phyloP scores from a whole-genome alignment of 139 green algal species.

The Chlamydomonas schloesseri region DNA sequence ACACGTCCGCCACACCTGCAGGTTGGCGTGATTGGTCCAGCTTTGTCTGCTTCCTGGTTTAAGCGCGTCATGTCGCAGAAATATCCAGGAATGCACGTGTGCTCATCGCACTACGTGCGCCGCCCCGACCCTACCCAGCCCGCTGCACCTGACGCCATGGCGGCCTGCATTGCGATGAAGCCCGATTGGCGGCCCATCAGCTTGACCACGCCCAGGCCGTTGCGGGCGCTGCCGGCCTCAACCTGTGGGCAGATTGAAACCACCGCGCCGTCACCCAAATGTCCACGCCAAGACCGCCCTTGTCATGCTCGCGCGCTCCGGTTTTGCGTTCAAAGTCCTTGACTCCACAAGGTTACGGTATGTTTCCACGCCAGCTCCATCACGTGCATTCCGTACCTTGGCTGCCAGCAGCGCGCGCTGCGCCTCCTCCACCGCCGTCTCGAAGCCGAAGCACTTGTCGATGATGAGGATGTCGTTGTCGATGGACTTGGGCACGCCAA shows the following conservation, averaged over 20 bases:
- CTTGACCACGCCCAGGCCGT: constrained; percentile 88
- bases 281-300: too few relatives aligned
- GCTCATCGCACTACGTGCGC: too few relatives aligned
- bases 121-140: too few relatives aligned
- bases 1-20: constrained; percentile 91
- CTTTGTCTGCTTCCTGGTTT: too few relatives aligned
- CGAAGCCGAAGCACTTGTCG: constrained; percentile 82
- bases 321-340: too few relatives aligned
- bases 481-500: constrained; percentile 98
- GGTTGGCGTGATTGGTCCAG: too few relatives aligned
- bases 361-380: too few relatives aligned
- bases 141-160: constrained; percentile 72
- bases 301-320: too few relatives aligned
- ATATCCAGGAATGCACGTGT: too few relatives aligned
- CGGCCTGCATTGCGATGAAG: constrained; percentile 90
- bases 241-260: constrained; percentile 64
- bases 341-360: too few relatives aligned
- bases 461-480: constrained; percentile 98
- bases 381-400: constrained; percentile 44
- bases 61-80: too few relatives aligned
- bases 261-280: too few relatives aligned
- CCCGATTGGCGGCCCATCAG: constrained; percentile 88
- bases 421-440: constrained; percentile 90
- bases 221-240: constrained; percentile 78
- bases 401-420: constrained; percentile 76